Evolutionary conservation across 2,329 filamentous ascomycete species (phyloP).

Genomic region (Elsinoe fawcettii): DNA sequence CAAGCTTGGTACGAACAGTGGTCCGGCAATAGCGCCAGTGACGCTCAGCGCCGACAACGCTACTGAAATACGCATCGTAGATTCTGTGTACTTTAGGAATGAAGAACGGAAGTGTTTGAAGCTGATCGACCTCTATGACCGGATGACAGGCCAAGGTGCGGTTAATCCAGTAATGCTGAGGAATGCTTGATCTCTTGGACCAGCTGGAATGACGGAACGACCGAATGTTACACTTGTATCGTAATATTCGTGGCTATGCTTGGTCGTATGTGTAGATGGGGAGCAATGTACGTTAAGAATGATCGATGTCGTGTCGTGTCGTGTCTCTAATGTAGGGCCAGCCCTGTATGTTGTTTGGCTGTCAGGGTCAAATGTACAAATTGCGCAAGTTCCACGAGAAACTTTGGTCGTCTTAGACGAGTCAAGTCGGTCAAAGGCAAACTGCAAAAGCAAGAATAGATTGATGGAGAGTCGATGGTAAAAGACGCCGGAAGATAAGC

Average conservation of each 20-base stretch:
- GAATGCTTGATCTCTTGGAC: slow-evolving; percentile 2
- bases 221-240: background rate
- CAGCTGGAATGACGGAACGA: background rate
- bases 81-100: background rate
- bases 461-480: background rate
- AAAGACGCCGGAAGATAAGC: background rate
- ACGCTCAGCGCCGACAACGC: background rate
- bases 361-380: background rate
- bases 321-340: background rate
- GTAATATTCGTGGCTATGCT: background rate
- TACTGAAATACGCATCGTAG: background rate
- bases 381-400: slow-evolving; percentile 8
- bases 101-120: background rate
- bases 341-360: background rate
- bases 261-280: background rate
- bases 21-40: slow-evolving; percentile 2
- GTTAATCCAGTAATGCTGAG: background rate
- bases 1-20: background rate
- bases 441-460: background rate
- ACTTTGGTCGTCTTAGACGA: slow-evolving; percentile 5
- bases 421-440: background rate
- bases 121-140: background rate
- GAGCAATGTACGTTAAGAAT: slow-evolving; percentile 9
- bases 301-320: background rate
- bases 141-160: background rate